These are phyloP conservation scores for Penicillium maclennaniae DNA, from an alignment of 495 filamentous ascomycete genomes.

Conservation along the genomic window DNA sequence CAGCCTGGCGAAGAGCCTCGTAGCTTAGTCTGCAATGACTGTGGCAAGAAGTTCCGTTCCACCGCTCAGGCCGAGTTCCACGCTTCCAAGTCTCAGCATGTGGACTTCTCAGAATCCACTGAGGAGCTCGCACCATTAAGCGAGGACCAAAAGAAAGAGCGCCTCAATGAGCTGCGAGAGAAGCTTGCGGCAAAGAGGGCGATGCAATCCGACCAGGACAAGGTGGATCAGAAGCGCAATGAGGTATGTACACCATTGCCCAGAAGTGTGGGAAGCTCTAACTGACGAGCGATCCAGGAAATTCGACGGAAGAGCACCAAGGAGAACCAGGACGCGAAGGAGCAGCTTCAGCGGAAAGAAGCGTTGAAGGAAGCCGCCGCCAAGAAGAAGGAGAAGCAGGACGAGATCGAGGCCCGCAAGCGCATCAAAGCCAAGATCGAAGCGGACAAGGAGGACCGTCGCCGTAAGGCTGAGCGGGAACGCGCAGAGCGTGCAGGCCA, in stretches of 20 bases:
- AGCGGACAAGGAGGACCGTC: constrained; percentile 81
- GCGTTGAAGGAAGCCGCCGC: constrained; percentile 81
- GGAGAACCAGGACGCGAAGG: constrained; percentile 73
- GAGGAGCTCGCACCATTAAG: constrained; percentile 88
- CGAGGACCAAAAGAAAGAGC: constrained; percentile 82
- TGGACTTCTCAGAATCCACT: constrained; percentile 89
- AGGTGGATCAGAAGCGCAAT: constrained; percentile 81
- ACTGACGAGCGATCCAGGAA: constrained; percentile 48
- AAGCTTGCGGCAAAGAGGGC: constrained; percentile 72
- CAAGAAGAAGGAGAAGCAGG: constrained; percentile 81
- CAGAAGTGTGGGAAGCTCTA: background rate
- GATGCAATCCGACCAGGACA: constrained; percentile 67
- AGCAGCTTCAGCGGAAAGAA: constrained; percentile 82
- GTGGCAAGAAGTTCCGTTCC: constrained; percentile 83
- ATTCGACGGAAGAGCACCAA: constrained; percentile 81
- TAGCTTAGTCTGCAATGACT: constrained; percentile 83
- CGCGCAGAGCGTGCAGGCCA: constrained; percentile 79
- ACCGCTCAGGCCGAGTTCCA: constrained; percentile 82
- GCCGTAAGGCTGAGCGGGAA: constrained; percentile 74
- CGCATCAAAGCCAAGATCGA: constrained; percentile 88
- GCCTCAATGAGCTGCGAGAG: constrained; percentile 67
- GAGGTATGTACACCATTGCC: constrained; percentile 52
- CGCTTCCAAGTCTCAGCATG: constrained; percentile 80
- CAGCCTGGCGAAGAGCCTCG: constrained; percentile 60
- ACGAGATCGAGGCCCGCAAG: constrained; percentile 82